phyloP scores from a whole-genome alignment of 208 protist genomes.

The Crithidia bombi region DNA sequence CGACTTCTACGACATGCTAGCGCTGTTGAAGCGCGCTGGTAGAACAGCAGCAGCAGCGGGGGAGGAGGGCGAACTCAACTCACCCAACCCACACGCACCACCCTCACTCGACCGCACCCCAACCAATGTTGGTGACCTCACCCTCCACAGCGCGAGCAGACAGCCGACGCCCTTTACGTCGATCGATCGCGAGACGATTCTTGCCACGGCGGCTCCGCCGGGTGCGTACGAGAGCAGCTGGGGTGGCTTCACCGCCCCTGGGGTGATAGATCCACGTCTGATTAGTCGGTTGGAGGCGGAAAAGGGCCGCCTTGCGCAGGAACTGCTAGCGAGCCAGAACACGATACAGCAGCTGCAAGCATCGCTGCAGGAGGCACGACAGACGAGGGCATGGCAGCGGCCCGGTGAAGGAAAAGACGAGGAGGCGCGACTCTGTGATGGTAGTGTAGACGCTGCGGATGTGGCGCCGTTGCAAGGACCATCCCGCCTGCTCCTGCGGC shows the following conservation, averaged over 20 bases:
- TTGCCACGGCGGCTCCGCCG: slow-evolving; percentile 5
- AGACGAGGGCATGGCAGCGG: background rate
- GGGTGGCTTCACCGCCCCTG: background rate
- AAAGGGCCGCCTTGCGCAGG: slow-evolving; percentile 10
- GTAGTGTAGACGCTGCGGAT: background rate
- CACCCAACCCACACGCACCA: slow-evolving; percentile 5
- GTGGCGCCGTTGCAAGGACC: background rate
- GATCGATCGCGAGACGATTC: slow-evolving; percentile 7
- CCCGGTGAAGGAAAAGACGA: background rate
- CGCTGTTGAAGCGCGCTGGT: background rate
- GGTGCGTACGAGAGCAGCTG: slow-evolving; percentile 1
- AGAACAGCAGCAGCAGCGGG: background rate
- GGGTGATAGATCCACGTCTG: background rate
- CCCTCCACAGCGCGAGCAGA: slow-evolving; percentile 10
- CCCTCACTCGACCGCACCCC: background rate
- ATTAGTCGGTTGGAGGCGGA: slow-evolving; percentile 20
- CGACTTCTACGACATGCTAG: slow-evolving; percentile 27
- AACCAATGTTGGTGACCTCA: background rate
- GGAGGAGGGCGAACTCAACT: background rate
- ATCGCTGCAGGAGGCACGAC: slow-evolving; percentile 17
- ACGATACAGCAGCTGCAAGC: slow-evolving; percentile 20
- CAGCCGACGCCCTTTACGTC: slow-evolving; percentile 15
- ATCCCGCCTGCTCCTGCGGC: background rate
- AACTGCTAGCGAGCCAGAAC: slow-evolving; percentile 16
- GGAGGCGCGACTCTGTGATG: background rate